These are phyloP conservation scores for Malania oleifera DNA, from an alignment of 164 flowering plant genomes.

Conservation along the genomic window DNA sequence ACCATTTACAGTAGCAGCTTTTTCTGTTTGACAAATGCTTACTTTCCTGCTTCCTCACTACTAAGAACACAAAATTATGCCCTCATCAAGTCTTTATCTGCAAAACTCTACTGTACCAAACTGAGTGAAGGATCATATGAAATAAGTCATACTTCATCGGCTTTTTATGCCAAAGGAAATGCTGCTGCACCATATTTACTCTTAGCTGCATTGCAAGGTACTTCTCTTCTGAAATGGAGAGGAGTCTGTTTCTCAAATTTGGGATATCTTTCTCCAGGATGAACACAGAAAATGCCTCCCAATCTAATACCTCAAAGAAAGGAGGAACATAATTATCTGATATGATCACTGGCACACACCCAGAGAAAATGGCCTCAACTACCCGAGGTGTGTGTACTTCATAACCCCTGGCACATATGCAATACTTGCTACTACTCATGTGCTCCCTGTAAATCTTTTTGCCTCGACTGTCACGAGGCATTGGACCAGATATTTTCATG, in stretches of 20 bases:
- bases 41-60: no score
- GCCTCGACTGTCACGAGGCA: slow-evolving; percentile 22
- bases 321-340: slow-evolving; percentile 46
- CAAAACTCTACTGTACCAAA: slow-evolving; percentile 35
- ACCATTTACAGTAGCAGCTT: no score
- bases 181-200: slow-evolving; percentile 32
- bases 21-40: no score
- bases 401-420: slow-evolving; percentile 41
- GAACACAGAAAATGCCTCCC: slow-evolving; percentile 37
- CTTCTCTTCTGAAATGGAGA: slow-evolving; percentile 28
- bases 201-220: slow-evolving; percentile 28
- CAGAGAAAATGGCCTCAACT: slow-evolving; percentile 35
- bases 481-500: slow-evolving; percentile 34
- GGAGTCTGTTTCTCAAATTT: slow-evolving; percentile 28
- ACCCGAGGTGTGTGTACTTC: slow-evolving; percentile 38
- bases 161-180: slow-evolving; percentile 38
- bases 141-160: slow-evolving; percentile 41
- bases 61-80: slow-evolving; percentile 5
- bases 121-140: slow-evolving; percentile 47
- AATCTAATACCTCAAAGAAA: slow-evolving; percentile 35
- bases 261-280: slow-evolving; percentile 32
- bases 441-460: slow-evolving; percentile 20
- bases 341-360: slow-evolving; percentile 42
- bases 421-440: slow-evolving; percentile 41
- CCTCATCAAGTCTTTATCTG: slow-evolving; percentile 9